Percentiles rank a stretch among this genome's conserved stretches.
These are phyloP conservation scores for Dillenia suffruticosa DNA, from an alignment of 164 flowering plant genomes.

Conservation along the genomic window DNA sequence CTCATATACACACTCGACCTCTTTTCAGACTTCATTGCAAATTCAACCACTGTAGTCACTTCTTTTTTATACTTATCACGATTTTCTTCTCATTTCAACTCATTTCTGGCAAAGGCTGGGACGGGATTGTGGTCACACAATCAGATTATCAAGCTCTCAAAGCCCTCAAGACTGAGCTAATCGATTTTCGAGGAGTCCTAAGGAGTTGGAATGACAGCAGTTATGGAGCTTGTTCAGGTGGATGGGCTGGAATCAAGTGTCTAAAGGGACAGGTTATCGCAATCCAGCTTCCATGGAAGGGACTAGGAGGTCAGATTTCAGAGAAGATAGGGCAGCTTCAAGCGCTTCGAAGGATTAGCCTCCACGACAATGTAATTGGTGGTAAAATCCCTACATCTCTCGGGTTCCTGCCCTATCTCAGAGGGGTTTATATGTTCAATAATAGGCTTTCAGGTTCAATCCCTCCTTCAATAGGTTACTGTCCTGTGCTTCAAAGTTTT, in stretches of 20 bases:
- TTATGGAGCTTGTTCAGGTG: conserved; percentile 68
- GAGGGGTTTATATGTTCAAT: conserved; percentile 79
- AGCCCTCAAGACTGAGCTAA: conserved; percentile 50
- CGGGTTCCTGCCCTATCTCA: conserved; percentile 63
- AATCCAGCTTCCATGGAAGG: conserved; percentile 88
- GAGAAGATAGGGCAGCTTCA: conserved; percentile 65
- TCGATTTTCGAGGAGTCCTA: conserved; percentile 48
- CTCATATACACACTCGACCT: not conserved
- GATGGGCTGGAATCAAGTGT: conserved; percentile 90
- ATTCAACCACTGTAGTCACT: not conserved
- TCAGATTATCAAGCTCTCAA: conserved; percentile 55
- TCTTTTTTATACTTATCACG: conserved; percentile 23
- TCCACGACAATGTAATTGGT: conserved; percentile 64
- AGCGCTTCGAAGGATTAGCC: conserved; percentile 67
- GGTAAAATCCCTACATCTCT: conserved; percentile 70
- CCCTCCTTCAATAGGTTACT: conserved; percentile 63
- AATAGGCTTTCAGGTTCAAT: conserved; percentile 78
- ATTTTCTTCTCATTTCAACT: conserved; percentile 12
- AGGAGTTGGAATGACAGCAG: conserved; percentile 70
- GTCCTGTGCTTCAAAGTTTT: conserved; percentile 55
- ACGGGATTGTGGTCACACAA: conserved; percentile 49
- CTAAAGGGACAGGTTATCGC: conserved; percentile 64
- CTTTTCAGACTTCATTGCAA: conserved; percentile 1
- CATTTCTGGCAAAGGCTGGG: conserved; percentile 31
- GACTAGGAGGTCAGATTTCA: conserved; percentile 66